Evolutionary conservation across 148 eudicot genomes (phyloP).

Genomic region (Chenopodium album): DNA sequence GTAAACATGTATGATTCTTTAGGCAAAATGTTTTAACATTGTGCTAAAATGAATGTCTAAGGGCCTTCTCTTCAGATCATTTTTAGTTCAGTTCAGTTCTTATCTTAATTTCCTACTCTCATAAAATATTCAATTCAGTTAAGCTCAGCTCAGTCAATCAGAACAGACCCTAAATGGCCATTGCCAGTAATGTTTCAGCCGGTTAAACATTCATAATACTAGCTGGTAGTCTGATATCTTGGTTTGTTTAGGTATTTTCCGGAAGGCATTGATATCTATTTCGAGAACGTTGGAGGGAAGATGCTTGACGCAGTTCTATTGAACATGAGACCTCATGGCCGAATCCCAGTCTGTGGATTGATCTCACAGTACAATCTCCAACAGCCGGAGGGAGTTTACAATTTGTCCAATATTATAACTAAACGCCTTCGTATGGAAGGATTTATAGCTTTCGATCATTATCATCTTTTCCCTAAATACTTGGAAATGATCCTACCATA

Average conservation of each 20-base stretch:
- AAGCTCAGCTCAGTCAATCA: no score
- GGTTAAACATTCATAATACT: neutral
- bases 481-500: conserved; percentile 40
- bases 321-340: conserved; percentile 51
- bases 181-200: no score
- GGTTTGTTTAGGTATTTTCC: conserved; percentile 30
- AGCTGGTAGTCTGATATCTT: neutral
- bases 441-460: conserved; percentile 34
- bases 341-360: conserved; percentile 53
- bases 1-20: neutral
- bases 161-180: no score
- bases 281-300: conserved; percentile 55
- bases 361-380: conserved; percentile 51
- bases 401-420: conserved; percentile 32
- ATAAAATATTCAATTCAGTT: no score
- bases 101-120: no score
- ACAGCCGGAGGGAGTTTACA: conserved; percentile 42
- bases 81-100: no score
- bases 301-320: conserved; percentile 49
- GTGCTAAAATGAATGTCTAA: neutral
- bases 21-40: neutral
- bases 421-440: conserved; percentile 54
- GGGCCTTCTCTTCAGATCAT: no score
- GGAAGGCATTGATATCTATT: conserved; percentile 51
- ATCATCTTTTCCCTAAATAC: conserved; percentile 41